phyloP scores from a whole-genome alignment of 2,329 filamentous ascomycete species.

The Aureobasidium sp. region DNA sequence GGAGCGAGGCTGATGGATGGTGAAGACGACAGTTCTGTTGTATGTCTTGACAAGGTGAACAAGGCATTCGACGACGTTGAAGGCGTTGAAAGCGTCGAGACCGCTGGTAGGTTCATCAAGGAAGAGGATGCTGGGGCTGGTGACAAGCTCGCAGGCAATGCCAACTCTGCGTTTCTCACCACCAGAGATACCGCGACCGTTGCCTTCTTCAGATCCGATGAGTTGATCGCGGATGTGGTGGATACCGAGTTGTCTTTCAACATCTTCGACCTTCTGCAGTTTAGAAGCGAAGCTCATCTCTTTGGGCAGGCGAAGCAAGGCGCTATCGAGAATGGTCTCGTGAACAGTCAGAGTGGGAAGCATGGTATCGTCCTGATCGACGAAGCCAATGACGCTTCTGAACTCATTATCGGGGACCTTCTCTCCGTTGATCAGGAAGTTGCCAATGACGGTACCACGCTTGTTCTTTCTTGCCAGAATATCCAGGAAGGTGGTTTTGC shows the following conservation, averaged over 20 bases:
- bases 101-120: constrained; percentile 96
- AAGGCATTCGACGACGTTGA: constrained; percentile 93
- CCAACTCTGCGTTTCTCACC: constrained; percentile 94
- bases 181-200: constrained; percentile 88
- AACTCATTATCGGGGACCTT: constrained; percentile 78
- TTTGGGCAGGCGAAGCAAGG: constrained; percentile 79
- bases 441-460: constrained; percentile 65
- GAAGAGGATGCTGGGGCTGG: constrained; percentile 93
- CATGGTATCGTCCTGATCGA: constrained; percentile 98
- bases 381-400: constrained; percentile 87
- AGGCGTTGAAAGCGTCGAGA: constrained; percentile 92
- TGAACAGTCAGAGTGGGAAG: constrained; percentile 92
- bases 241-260: constrained; percentile 93
- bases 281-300: constrained; percentile 87
- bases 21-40: constrained; percentile 95
- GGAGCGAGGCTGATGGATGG: constrained; percentile 93
- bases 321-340: constrained; percentile 93
- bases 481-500: constrained; percentile 95
- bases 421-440: constrained; percentile 91
- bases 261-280: constrained; percentile 81
- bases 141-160: constrained; percentile 96
- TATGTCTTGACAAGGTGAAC: constrained; percentile 93
- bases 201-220: constrained; percentile 92
- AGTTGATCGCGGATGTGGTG: constrained; percentile 88
- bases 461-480: constrained; percentile 97